phyloP scores from a whole-genome alignment of 2,329 filamentous ascomycete genomes.

The Colletotrichum gloeosporioides region DNA sequence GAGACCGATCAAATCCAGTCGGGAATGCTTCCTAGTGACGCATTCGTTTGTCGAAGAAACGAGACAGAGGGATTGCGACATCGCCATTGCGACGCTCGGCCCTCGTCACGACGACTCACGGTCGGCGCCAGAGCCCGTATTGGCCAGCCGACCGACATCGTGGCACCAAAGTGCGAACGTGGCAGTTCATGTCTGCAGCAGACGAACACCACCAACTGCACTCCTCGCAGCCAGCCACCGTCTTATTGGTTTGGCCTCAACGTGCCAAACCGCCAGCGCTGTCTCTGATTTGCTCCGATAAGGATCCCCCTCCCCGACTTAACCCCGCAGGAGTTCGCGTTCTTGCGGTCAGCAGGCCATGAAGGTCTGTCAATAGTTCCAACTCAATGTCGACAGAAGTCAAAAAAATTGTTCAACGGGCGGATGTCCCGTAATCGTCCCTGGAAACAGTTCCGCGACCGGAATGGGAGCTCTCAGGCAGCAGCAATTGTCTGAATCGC shows the following conservation, averaged over 20 bases:
- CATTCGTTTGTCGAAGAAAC: neutral
- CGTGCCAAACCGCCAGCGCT: neutral
- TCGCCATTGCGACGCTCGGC: neutral
- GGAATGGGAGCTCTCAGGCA: neutral
- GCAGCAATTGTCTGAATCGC: neutral
- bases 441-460: neutral
- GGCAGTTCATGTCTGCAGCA: neutral
- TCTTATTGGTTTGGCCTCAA: slow-evolving; percentile 4
- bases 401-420: neutral
- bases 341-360: neutral
- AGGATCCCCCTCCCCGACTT: neutral
- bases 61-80: slow-evolving; percentile 7
- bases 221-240: neutral
- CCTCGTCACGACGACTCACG: neutral
- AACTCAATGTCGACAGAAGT: neutral
- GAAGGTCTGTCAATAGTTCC: neutral
- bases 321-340: neutral
- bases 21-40: neutral
- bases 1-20: neutral
- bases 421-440: neutral
- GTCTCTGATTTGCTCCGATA: neutral
- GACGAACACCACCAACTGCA: neutral
- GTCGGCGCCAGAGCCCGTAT: neutral
- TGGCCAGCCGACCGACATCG: neutral
- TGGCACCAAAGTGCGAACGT: neutral